A percentile compares a stretch with the other conserved stretches of the same genome.
Evolutionary conservation across 1,139 yeast species (phyloP).

Genomic region (Yamadazyma jaroonii): DNA sequence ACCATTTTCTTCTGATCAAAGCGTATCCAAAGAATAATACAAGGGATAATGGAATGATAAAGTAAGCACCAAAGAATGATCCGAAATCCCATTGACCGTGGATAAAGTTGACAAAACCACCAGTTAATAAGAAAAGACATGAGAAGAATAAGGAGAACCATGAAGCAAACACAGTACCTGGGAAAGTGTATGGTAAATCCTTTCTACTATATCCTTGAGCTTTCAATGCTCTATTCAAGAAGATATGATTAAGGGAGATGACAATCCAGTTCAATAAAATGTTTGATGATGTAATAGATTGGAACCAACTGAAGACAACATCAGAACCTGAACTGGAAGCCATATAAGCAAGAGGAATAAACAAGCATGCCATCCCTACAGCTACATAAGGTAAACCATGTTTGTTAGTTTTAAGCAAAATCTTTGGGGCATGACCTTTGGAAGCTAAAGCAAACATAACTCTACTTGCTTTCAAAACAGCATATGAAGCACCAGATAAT

Average conservation of each 20-base stretch:
- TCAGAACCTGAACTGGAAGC: constrained; percentile 28
- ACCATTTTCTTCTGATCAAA: constrained; percentile 23
- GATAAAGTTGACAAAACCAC: constrained; percentile 39
- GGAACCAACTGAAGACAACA: constrained; percentile 39
- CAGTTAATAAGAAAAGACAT: constrained; percentile 31
- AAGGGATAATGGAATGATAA: constrained; percentile 30
- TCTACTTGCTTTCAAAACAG: constrained; percentile 52
- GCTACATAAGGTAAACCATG: constrained; percentile 41
- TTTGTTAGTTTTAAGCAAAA: constrained; percentile 32
- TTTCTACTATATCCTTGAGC: constrained; percentile 30
- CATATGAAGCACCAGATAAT: constrained; percentile 51
- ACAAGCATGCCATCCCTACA: constrained; percentile 35
- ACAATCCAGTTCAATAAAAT: constrained; percentile 42
- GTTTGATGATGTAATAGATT: constrained; percentile 38
- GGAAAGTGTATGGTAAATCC: constrained; percentile 27
- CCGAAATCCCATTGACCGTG: constrained; percentile 31
- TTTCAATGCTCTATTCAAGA: constrained; percentile 38
- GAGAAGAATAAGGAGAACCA: constrained; percentile 36
- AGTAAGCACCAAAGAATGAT: constrained; percentile 36
- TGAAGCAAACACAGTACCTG: constrained; percentile 26
- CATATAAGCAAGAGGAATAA: constrained; percentile 61
- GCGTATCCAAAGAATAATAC: constrained; percentile 28
- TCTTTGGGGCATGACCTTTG: constrained; percentile 37
- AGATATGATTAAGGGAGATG: constrained; percentile 28
- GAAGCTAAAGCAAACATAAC: constrained; percentile 46